Conservation (phyloP, 2,329 filamentous ascomycete genomes). For the Fusarium agapanthi region DNA sequence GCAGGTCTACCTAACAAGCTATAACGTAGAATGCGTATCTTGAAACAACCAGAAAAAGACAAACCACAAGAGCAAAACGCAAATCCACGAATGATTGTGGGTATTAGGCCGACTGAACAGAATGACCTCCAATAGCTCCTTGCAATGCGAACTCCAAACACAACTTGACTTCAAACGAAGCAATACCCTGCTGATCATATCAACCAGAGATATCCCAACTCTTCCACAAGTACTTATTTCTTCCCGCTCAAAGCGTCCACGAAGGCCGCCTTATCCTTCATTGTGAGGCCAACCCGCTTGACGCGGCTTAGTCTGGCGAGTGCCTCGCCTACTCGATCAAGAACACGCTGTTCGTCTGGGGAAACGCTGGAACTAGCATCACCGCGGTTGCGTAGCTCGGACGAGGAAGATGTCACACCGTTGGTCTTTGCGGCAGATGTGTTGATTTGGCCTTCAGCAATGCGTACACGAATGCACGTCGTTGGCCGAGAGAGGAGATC, state of each 20-base stretch:
- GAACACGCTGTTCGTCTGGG: constrained; percentile 70
- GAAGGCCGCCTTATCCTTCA: constrained; percentile 85
- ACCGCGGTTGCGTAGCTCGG: constrained; percentile 43
- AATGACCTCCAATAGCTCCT: constrained; percentile 33
- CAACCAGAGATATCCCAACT: not conserved
- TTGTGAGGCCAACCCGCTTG: constrained; percentile 85
- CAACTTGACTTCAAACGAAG: not conserved
- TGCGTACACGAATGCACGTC: constrained; percentile 89
- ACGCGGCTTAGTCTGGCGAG: constrained; percentile 87
- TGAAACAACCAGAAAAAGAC: not conserved
- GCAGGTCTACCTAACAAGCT: constrained; percentile 17
- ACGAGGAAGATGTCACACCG: constrained; percentile 43
- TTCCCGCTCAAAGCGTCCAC: constrained; percentile 69
- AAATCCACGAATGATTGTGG: constrained; percentile 19
- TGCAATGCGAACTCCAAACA: constrained; percentile 36
- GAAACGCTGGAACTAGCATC: constrained; percentile 49
- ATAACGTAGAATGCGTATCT: not conserved
- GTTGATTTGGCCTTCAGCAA: constrained; percentile 78
- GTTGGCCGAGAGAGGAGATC: constrained; percentile 83
- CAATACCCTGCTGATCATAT: not conserved
- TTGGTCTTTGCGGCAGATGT: constrained; percentile 52
- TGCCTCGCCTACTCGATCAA: constrained; percentile 85
- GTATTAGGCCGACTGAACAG: constrained; percentile 17
- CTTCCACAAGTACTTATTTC: constrained; percentile 25
- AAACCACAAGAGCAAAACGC: not conserved